Evolutionary conservation across 805 yeast genomes (phyloP).

Genomic region (Yarrowia sp.): DNA sequence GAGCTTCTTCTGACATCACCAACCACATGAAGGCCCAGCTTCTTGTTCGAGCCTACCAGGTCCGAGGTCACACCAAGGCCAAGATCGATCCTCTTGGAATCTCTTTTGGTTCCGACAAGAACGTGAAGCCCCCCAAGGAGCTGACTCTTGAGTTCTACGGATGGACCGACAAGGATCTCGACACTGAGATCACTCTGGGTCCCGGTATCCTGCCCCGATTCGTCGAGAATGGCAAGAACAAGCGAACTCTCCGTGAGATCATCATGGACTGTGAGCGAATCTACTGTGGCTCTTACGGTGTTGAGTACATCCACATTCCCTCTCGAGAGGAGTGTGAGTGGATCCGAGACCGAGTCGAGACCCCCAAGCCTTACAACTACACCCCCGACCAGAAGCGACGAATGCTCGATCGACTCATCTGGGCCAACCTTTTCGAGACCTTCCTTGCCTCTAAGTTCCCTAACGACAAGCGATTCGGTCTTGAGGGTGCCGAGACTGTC

Average conservation of each 20-base stretch:
- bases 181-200: slow-evolving; percentile 81
- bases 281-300: slow-evolving; percentile 86
- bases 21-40: slow-evolving; percentile 93
- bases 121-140: slow-evolving; percentile 66
- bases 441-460: slow-evolving; percentile 95
- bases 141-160: slow-evolving; percentile 89
- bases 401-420: slow-evolving; percentile 90
- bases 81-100: slow-evolving; percentile 93
- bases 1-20: slow-evolving; percentile 55
- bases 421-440: slow-evolving; percentile 93
- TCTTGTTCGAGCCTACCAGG: slow-evolving; percentile 97
- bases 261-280: slow-evolving; percentile 72
- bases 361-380: slow-evolving; percentile 81
- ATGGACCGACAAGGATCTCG: slow-evolving; percentile 80
- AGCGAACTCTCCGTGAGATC: slow-evolving; percentile 74
- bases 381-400: slow-evolving; percentile 89
- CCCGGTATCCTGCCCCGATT: slow-evolving; percentile 97
- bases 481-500: slow-evolving; percentile 96
- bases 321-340: slow-evolving; percentile 95
- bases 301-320: slow-evolving; percentile 95
- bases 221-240: slow-evolving; percentile 58
- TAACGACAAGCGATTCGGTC: slow-evolving; percentile 96
- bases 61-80: slow-evolving; percentile 95
- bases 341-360: slow-evolving; percentile 95
- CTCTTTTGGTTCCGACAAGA: slow-evolving; percentile 62